phyloP scores from a whole-genome alignment of 1,139 yeast genomes.

The Schizosaccharomyces versatilis region DNA sequence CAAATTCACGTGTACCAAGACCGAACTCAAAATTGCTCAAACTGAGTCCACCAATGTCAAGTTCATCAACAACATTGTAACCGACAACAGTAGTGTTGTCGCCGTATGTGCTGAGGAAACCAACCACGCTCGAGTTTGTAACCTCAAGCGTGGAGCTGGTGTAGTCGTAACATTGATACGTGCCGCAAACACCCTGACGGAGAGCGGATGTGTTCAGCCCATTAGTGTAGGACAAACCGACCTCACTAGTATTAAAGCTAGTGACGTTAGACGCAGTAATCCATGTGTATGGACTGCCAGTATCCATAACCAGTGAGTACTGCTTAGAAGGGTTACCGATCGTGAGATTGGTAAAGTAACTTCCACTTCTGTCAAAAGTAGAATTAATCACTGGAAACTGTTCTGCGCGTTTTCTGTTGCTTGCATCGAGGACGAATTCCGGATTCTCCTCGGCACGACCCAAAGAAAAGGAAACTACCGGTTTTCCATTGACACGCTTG shows the following conservation, averaged over 20 bases:
- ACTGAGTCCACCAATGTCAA: conserved; percentile 4
- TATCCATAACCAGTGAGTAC: conserved; percentile 5
- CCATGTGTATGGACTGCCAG: conserved; percentile 10
- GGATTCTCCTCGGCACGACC: too few relatives aligned
- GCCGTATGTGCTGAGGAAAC: conserved; percentile 6
- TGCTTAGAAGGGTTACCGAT: not conserved
- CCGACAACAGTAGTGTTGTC: conserved; percentile 8
- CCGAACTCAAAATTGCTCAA: conserved; percentile 7
- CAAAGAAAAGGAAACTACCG: too few relatives aligned
- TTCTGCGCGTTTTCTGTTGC: too few relatives aligned
- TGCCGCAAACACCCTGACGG: conserved; percentile 4
- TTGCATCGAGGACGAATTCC: too few relatives aligned
- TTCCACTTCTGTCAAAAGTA: not conserved
- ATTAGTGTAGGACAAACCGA: not conserved
- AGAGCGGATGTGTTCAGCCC: not conserved
- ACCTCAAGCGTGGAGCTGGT: conserved; percentile 1
- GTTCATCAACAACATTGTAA: conserved; percentile 5
- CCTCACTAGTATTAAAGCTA: conserved; percentile 3
- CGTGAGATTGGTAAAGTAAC: not conserved
- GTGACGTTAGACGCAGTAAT: conserved; percentile 6
- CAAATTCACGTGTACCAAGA: conserved; percentile 6
- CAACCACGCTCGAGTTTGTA: conserved; percentile 5
- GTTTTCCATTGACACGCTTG: too few relatives aligned
- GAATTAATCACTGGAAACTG: too few relatives aligned
- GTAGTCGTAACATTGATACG: conserved; percentile 5